Evolutionary conservation across 192 early-diverging fungal species (phyloP).

Genomic region (Podila epigama): DNA sequence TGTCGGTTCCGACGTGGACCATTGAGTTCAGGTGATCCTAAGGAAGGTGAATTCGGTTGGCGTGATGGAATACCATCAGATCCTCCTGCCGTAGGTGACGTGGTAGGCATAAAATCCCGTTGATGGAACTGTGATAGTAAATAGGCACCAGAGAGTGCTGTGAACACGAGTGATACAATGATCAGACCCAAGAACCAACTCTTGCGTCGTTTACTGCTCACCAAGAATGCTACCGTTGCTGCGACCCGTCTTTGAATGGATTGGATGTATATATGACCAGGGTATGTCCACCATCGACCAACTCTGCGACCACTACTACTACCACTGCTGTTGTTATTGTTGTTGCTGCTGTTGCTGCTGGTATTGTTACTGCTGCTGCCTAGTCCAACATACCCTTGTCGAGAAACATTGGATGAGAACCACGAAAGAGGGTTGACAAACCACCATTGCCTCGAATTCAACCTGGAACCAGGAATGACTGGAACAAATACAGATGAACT

Average conservation of each 20-base stretch:
- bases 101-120: conserved; percentile 4
- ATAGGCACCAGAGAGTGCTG: conserved; percentile 21
- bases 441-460: not conserved
- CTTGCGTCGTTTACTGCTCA: conserved; percentile 24
- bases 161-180: conserved; percentile 27
- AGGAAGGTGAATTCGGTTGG: too few relatives aligned
- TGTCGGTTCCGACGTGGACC: conserved; percentile 12
- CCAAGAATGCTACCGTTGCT: not conserved
- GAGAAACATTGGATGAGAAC: not conserved
- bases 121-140: conserved; percentile 31
- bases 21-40: not conserved
- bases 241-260: not conserved
- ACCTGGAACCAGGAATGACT: too few relatives aligned
- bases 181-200: conserved; percentile 39
- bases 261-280: too few relatives aligned
- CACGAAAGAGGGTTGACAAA: not conserved
- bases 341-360: too few relatives aligned
- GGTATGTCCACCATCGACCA: too few relatives aligned
- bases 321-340: too few relatives aligned
- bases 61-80: too few relatives aligned
- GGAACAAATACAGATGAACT: not conserved
- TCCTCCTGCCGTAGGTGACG: too few relatives aligned
- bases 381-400: not conserved
- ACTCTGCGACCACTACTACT: too few relatives aligned
- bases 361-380: too few relatives aligned